A percentile compares a stretch with the other conserved stretches of the same genome.
These are phyloP conservation scores for Rhizopus arrhizus DNA, from an alignment of 371 early-diverging fungal species.

Conservation along the genomic window DNA sequence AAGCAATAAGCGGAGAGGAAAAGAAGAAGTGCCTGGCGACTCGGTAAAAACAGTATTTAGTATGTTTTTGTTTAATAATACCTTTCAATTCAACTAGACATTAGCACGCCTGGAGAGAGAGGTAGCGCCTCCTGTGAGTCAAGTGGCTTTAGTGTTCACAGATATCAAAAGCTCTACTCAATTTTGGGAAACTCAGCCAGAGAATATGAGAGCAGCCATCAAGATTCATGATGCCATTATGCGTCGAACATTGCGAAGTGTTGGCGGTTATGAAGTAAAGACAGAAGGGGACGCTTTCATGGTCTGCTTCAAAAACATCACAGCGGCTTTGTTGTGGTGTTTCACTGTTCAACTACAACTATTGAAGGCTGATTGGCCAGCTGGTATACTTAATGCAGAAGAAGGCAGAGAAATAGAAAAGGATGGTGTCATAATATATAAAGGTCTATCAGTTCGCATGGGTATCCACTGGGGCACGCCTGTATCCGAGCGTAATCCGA, in stretches of 20 bases:
- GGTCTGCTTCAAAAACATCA: slow-evolving; percentile 87
- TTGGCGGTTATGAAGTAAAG: slow-evolving; percentile 94
- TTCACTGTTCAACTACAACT: slow-evolving; percentile 83
- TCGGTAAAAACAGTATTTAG: slow-evolving; percentile 37
- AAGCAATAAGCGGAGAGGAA: slow-evolving; percentile 42
- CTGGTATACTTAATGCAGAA: slow-evolving; percentile 75
- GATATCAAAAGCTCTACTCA: slow-evolving; percentile 93
- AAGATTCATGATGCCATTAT: slow-evolving; percentile 84
- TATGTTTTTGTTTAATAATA: not conserved
- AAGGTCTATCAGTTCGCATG: slow-evolving; percentile 92
- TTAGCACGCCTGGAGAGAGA: slow-evolving; percentile 74
- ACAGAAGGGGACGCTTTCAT: slow-evolving; percentile 96
- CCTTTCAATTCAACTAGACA: slow-evolving; percentile 33
- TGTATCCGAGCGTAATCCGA: slow-evolving; percentile 85
- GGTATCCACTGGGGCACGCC: slow-evolving; percentile 93
- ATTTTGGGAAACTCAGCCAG: slow-evolving; percentile 89
- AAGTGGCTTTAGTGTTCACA: slow-evolving; percentile 88
- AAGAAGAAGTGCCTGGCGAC: slow-evolving; percentile 56
- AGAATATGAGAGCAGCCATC: slow-evolving; percentile 86
- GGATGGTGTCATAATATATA: slow-evolving; percentile 66
- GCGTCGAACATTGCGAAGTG: slow-evolving; percentile 76
- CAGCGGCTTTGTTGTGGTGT: slow-evolving; percentile 87
- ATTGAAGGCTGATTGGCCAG: slow-evolving; percentile 87
- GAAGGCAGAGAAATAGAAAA: slow-evolving; percentile 79
- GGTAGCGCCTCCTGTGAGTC: slow-evolving; percentile 83